A percentile compares a stretch with the other conserved stretches of the same genome.
phyloP scores from a whole-genome alignment of 192 early-diverging fungal species.

The Jimgerdemannia lactiflua region DNA sequence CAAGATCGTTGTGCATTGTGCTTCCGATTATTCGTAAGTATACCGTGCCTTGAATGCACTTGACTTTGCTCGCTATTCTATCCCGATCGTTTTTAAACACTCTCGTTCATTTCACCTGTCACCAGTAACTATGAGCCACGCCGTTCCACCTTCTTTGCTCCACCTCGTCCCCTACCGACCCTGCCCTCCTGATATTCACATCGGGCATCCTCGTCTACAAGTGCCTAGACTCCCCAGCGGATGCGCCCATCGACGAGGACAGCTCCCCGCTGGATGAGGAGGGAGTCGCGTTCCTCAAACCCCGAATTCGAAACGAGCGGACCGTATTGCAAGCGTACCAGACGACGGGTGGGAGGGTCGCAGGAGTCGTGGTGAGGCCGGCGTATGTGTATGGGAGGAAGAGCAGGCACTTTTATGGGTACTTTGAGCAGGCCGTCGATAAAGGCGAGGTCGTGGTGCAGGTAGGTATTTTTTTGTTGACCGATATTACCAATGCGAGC shows the following conservation, averaged over 20 bases:
- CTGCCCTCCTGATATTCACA: not conserved
- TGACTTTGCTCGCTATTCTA: too few species aligned
- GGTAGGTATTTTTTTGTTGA: too few species aligned
- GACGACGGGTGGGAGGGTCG: not conserved
- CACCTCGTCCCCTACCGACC: not conserved
- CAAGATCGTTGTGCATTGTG: constrained; percentile 1
- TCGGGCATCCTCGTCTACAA: constrained; percentile 2
- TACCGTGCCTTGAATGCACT: not conserved
- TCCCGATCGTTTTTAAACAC: too few species aligned
- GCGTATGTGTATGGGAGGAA: constrained; percentile 4
- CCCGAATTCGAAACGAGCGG: not conserved
- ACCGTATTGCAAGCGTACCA: not conserved
- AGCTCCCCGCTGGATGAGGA: not conserved
- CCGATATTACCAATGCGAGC: too few species aligned
- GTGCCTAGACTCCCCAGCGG: not conserved
- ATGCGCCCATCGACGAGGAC: not conserved
- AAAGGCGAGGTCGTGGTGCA: not conserved
- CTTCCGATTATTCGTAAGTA: not conserved
- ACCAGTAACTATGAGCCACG: not conserved
- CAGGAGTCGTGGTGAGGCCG: not conserved
- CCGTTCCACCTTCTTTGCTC: not conserved
- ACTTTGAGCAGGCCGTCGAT: not conserved
- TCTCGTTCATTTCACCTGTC: too few species aligned
- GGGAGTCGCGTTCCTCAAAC: not conserved
- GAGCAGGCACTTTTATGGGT: not conserved